Base-by-base conservation (phyloP, 2,329 filamentous ascomycete genomes). In the Chrysoporthe cubensis region DNA sequence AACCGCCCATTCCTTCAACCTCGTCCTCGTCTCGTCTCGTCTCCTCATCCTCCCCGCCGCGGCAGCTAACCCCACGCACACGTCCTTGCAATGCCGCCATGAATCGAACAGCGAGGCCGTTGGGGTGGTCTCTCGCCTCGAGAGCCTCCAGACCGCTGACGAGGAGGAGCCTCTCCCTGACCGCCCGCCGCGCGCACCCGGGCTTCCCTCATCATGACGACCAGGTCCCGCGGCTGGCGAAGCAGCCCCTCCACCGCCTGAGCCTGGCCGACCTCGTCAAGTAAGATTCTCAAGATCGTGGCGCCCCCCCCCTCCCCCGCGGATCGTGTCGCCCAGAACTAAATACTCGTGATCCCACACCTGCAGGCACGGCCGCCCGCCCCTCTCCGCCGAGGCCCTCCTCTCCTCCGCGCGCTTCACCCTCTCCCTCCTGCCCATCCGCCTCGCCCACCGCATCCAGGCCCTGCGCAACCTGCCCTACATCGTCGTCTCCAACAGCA, bases 401-500 rank as follows among this genome's bases (percentile, higher is more conserved):
- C 89, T 97, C 74, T 89, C 91, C 48, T 97, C 94, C 1, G 96
- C 96, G 71, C 97, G 97, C 82, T 98, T 98, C 81, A 97, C 96
- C 14, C 90, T 98, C 72, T 92, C 91, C 40, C 91, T 97, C 64
- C 89, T 98, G 11, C 96, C 96, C 16, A 92, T 96, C 62, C 93
- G 96, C 48, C 89, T 99, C 37, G 96, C 96, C 37, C 93, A 96
- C 77, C 93, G 96, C 66, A 97, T 99, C 71, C 92, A 97, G 78
- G 93, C 94, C 56, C 84, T 99, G 21, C 91, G 94, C 71, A 97
- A 97, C 77, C 88, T 99, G 9, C 96, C 96, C 0, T 99, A 95
- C 79, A 98, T 99, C 71, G 95, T 99, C 66, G 96, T 99, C 37
- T 94, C 95, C n/a, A 98, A 99, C 77, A 93, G 94, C 0, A 93